Evolutionary conservation across 352 stramenopile genomes (phyloP).

Genomic region (Phytophthora tubulina): DNA sequence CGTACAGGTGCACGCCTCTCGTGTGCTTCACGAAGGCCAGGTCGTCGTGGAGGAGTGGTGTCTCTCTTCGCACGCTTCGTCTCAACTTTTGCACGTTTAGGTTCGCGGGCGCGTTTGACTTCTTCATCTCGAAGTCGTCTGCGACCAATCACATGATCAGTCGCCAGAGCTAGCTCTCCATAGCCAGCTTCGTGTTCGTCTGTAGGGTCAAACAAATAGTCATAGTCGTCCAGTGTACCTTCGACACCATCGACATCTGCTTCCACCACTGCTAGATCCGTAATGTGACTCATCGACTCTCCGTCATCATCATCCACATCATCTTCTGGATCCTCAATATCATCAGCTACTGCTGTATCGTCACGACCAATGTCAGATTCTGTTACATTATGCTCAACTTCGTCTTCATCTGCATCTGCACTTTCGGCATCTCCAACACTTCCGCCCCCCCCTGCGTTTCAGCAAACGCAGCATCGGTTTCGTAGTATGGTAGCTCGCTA

Average conservation of each 20-base stretch:
- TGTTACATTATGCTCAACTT: neutral
- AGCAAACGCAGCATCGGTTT: conserved; percentile 9
- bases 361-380: neutral
- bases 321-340: neutral
- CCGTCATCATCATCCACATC: neutral
- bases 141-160: conserved; percentile 1
- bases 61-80: conserved; percentile 2
- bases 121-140: conserved; percentile 4
- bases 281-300: conserved; percentile 1
- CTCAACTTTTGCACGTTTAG: conserved; percentile 4
- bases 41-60: neutral
- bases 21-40: conserved; percentile 4
- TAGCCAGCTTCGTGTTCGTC: conserved; percentile 1
- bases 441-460: conserved; percentile 19
- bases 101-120: neutral
- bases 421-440: conserved; percentile 2
- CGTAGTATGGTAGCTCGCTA: neutral
- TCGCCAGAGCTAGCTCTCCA: neutral
- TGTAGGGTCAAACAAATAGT: conserved; percentile 10
- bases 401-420: neutral
- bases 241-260: neutral
- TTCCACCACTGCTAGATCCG: conserved; percentile 2
- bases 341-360: neutral
- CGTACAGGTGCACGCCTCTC: neutral
- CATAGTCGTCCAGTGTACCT: neutral